These are phyloP conservation scores for Pleomassaria siparia DNA, from an alignment of 2,329 filamentous ascomycete genomes.

Conservation along the genomic window DNA sequence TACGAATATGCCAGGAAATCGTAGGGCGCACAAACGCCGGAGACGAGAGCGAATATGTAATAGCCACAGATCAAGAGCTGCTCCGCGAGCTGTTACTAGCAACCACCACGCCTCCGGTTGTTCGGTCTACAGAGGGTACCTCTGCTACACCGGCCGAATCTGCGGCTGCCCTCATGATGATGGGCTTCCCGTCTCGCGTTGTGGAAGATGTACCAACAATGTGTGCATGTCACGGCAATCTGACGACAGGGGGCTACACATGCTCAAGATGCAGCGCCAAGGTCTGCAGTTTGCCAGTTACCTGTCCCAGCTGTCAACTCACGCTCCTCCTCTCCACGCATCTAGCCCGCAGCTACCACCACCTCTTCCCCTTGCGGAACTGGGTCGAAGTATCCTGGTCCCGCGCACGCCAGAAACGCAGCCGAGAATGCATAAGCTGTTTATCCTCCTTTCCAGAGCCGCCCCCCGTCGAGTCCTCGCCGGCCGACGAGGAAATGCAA, in stretches of 20 bases:
- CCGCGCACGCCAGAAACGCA: constrained; percentile 56
- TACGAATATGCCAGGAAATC: constrained; percentile 89
- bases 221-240: constrained; percentile 87
- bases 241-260: constrained; percentile 80
- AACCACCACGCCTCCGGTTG: constrained; percentile 85
- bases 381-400: constrained; percentile 90
- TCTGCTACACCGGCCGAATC: constrained; percentile 40
- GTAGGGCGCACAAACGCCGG: constrained; percentile 85
- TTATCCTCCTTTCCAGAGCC: constrained; percentile 66
- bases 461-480: constrained; percentile 16
- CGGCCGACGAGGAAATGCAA: constrained; percentile 8
- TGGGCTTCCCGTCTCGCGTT: constrained; percentile 92
- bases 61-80: constrained; percentile 84
- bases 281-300: constrained; percentile 85
- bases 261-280: constrained; percentile 88
- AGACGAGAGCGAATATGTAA: constrained; percentile 73
- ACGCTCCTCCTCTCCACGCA: constrained; percentile 88
- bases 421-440: constrained; percentile 74
- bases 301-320: constrained; percentile 87
- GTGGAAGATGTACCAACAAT: constrained; percentile 72
- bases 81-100: constrained; percentile 87
- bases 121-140: constrained; percentile 57
- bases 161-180: constrained; percentile 74
- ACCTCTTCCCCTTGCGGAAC: constrained; percentile 63
- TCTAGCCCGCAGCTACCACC: constrained; percentile 43